Percentiles rank a stretch among this genome's conserved stretches.
Evolutionary conservation across 495 filamentous ascomycete genomes (phyloP).

Genomic region (Penicillium psychrofluorescens): DNA sequence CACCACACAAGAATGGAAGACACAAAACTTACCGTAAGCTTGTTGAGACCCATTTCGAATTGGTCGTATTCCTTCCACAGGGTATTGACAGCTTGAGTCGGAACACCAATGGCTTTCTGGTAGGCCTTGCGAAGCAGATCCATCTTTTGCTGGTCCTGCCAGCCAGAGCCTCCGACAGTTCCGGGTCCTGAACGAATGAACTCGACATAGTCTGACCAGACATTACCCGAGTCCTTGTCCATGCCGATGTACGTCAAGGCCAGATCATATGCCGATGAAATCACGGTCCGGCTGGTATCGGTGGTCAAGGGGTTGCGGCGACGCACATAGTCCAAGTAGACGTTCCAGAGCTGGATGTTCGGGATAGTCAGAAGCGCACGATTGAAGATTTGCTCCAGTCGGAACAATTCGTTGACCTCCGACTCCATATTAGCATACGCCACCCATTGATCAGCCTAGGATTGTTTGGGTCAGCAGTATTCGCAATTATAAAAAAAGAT

Average conservation of each 20-base stretch:
- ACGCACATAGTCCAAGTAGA: conserved; percentile 93
- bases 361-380: conserved; percentile 64
- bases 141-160: conserved; percentile 98
- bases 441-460: conserved; percentile 82
- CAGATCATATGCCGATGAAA: conserved; percentile 81
- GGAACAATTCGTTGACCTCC: conserved; percentile 65
- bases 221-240: conserved; percentile 81
- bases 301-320: conserved; percentile 78
- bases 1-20: no score
- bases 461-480: conserved; percentile 8
- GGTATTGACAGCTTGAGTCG: conserved; percentile 67
- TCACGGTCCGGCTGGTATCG: conserved; percentile 65
- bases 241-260: conserved; percentile 84
- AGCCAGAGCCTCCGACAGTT: conserved; percentile 70
- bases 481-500: conserved; percentile 1
- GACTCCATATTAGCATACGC: conserved; percentile 83
- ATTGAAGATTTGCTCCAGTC: conserved; percentile 75
- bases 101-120: conserved; percentile 78
- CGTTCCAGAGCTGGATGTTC: conserved; percentile 79
- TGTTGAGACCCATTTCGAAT: conserved; percentile 90
- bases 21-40: conserved; percentile 55
- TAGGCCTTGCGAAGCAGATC: conserved; percentile 85
- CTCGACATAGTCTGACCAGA: conserved; percentile 90
- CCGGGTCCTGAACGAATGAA: conserved; percentile 86
- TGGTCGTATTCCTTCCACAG: conserved; percentile 97